Evolutionary conservation across 306 rosid genomes (phyloP), one percentile per base, ranked within the genome.

Genomic region (Pterocarpus macrocarpus): DNA sequence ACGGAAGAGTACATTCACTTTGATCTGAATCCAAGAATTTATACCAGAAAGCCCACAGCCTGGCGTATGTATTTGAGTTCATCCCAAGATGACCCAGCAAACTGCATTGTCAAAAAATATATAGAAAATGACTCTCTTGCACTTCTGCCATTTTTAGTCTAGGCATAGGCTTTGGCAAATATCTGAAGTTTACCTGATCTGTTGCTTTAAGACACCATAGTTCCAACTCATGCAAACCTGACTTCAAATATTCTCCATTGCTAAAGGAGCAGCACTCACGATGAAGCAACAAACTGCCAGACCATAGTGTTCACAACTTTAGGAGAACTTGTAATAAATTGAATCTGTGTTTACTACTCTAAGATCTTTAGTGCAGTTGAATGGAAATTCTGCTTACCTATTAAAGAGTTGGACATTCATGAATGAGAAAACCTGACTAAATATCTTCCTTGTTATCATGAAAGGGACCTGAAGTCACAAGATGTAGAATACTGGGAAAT

Each of bases 201-300:
- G 90, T 88, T 78, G 93, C 89, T 83, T 94, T 90, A 36, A 78
- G 85, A 77, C 94, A 90, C 98, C 98, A 94, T 38, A 86, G 91
- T 80, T 94, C 97, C 87, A 94, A 85, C 81, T 91, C 97, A 67
- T 86, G 89, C 82, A 94, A 85, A 56, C 98, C 98, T 5, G 91
- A 85, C 85, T 91, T 94, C 66, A 94, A 56, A 82, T 91, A 94
- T 78, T 94, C 98, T 82, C 98, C 98, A 77, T 91, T 94, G 90
- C 97, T 90, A 71, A 91, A 94, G 75, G 98, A 94, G 76, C 98
- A 94, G 62, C 98, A 90, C 83, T 94, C 98, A 1, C 98, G 97
- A 10, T 97, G 91, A 73, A 94, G 92, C 88, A 94, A 85, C 81
- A 94, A 84, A 88, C 98, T 94, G 85, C 73, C 12, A 78, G 28